Conservation (phyloP, 768 basidiomycete genomes). For the Gloeopeniophorella convolvens region DNA sequence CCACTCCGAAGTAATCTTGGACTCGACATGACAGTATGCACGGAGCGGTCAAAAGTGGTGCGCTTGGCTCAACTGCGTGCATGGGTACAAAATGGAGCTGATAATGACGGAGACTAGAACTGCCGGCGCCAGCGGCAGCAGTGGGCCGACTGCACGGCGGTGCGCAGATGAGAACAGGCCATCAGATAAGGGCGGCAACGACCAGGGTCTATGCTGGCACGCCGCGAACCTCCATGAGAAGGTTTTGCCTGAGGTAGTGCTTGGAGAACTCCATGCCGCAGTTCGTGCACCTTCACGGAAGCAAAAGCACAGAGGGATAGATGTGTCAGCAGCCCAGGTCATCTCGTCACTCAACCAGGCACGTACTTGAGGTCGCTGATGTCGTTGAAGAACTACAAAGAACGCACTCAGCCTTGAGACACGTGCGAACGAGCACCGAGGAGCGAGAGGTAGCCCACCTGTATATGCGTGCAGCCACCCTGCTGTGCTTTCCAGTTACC, state of each 20-base stretch:
- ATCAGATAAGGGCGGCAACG: too few species aligned
- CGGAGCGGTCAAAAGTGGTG: too few species aligned
- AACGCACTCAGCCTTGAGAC: constrained; percentile 7
- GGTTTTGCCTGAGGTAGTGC: constrained; percentile 33
- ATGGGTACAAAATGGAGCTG: too few species aligned
- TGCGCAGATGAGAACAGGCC: background rate
- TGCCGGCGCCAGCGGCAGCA: too few species aligned
- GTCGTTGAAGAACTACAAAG: constrained; percentile 35
- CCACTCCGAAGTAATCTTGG: too few species aligned
- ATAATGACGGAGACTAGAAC: too few species aligned
- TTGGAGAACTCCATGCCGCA: constrained; percentile 38
- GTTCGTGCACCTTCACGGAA: constrained; percentile 30
- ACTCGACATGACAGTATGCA: too few species aligned
- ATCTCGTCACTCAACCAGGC: background rate
- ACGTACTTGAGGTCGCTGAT: constrained; percentile 33
- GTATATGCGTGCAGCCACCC: constrained; percentile 37
- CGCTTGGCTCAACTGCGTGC: too few species aligned
- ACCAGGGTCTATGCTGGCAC: constrained; percentile 27
- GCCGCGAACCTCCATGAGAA: constrained; percentile 36
- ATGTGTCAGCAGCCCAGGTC: background rate
- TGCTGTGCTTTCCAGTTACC: constrained; percentile 36
- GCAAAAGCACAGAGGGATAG: background rate
- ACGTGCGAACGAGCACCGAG: constrained; percentile 3
- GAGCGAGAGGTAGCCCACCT: constrained; percentile 25
- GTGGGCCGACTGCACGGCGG: background rate